Percentiles rank a stretch among this genome's conserved stretches.
phyloP scores from a whole-genome alignment of 352 stramenopile species.

The Phytopythium montanum region DNA sequence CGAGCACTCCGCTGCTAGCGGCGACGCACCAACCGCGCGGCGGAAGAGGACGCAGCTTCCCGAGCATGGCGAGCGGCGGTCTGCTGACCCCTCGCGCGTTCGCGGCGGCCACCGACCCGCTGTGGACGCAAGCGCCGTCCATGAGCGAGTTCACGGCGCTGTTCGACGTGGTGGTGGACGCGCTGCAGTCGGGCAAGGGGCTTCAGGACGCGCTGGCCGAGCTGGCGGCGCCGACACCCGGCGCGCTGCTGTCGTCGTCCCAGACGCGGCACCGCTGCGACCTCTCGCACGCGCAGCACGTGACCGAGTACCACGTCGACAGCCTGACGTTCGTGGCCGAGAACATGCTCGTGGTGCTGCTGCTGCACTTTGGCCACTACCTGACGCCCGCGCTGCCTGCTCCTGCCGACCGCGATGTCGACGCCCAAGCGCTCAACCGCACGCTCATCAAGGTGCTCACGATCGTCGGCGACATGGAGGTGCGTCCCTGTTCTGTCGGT shows the following conservation, averaged over 20 bases:
- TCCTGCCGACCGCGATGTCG: constrained; percentile 11
- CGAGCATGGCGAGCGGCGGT: constrained; percentile 20
- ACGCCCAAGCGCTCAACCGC: constrained; percentile 31
- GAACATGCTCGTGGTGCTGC: constrained; percentile 70
- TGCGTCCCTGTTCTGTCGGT: constrained; percentile 17
- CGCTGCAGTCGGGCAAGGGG: constrained; percentile 48
- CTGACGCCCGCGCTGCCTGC: constrained; percentile 28
- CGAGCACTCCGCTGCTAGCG: constrained; percentile 35
- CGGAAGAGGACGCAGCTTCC: constrained; percentile 33
- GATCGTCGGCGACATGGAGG: constrained; percentile 61
- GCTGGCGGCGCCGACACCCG: constrained; percentile 4
- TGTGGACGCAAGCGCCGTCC: constrained; percentile 57
- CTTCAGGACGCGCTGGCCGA: constrained; percentile 25
- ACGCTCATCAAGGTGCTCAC: constrained; percentile 67
- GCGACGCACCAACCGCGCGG: constrained; percentile 32
- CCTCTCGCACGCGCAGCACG: constrained; percentile 32
- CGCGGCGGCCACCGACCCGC: constrained; percentile 47
- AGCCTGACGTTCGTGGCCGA: constrained; percentile 73
- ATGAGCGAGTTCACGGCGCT: constrained; percentile 57
- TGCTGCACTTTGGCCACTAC: constrained; percentile 73
- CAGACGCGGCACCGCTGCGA: not conserved
- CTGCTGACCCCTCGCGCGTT: constrained; percentile 52
- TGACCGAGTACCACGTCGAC: constrained; percentile 76
- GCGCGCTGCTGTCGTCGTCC: constrained; percentile 14
- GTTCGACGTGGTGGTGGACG: constrained; percentile 42